These are phyloP conservation scores for Fraxinus ornus DNA, from an alignment of 305 asterid genomes.

Conservation along the genomic window DNA sequence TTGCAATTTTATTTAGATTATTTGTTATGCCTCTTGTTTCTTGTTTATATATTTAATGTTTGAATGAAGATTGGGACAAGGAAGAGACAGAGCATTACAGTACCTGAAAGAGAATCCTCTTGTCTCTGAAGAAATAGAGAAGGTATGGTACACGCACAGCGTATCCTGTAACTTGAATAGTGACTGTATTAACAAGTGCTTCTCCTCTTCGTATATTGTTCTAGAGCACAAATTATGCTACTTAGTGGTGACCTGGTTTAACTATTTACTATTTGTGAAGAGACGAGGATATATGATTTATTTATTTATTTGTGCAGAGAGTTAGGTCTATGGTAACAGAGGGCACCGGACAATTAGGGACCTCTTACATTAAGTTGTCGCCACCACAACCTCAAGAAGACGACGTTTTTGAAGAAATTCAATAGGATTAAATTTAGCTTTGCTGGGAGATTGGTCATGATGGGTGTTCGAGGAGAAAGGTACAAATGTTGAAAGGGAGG, in stretches of 20 bases:
- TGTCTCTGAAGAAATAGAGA: constrained; percentile 81
- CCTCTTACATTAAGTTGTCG: constrained; percentile 39
- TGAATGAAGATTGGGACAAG: constrained; percentile 85
- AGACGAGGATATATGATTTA: background rate
- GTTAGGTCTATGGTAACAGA: constrained; percentile 66
- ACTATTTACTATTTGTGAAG: background rate
- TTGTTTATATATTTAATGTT: constrained; percentile 4
- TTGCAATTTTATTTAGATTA: constrained; percentile 6
- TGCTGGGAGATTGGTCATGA: constrained; percentile 1
- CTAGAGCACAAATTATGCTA: background rate
- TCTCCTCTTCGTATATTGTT: background rate
- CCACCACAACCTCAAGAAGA: constrained; percentile 49
- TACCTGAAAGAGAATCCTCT: constrained; percentile 73
- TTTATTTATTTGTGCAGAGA: constrained; percentile 48
- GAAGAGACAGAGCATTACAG: constrained; percentile 92
- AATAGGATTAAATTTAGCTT: constrained; percentile 25
- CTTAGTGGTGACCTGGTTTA: background rate
- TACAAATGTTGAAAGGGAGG: constrained; percentile 8
- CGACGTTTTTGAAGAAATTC: constrained; percentile 47
- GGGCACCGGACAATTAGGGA: constrained; percentile 48
- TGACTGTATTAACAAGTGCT: background rate
- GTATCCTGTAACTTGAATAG: constrained; percentile 6
- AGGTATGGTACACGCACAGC: constrained; percentile 43
- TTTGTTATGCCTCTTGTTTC: background rate
- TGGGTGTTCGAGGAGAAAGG: background rate